Conservation (phyloP, 2,329 filamentous ascomycete species). For the Elsinoe ampelina region DNA sequence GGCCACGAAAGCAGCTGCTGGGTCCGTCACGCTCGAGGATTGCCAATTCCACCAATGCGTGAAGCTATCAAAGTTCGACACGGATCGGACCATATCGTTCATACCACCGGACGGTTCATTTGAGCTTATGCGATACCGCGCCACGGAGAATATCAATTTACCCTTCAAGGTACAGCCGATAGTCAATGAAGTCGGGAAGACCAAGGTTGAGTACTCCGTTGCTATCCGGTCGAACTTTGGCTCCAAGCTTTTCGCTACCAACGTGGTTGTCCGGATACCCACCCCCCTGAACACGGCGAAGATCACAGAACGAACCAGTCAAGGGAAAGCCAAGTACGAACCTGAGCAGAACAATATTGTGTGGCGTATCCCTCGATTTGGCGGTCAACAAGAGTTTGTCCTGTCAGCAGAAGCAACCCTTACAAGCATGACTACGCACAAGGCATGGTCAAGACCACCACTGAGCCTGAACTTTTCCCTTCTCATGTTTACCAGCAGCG, state of each 20-base stretch:
- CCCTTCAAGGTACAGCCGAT: constrained; percentile 99
- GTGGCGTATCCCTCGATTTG: constrained; percentile 98
- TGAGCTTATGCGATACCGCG: constrained; percentile 96
- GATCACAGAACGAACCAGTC: constrained; percentile 84
- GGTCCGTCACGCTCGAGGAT: constrained; percentile 91
- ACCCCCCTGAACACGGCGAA: constrained; percentile 93
- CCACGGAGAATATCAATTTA: constrained; percentile 95
- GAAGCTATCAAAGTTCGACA: constrained; percentile 92
- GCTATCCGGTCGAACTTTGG: constrained; percentile 96
- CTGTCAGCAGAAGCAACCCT: constrained; percentile 86
- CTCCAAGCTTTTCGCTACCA: constrained; percentile 91
- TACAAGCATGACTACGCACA: constrained; percentile 96
- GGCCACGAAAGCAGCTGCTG: constrained; percentile 88
- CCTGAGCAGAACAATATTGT: constrained; percentile 96
- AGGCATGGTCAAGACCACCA: constrained; percentile 90
- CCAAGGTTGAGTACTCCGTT: constrained; percentile 97
- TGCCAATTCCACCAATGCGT: constrained; percentile 99
- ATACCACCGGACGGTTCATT: constrained; percentile 96
- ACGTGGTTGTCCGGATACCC: constrained; percentile 87
- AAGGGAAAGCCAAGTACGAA: constrained; percentile 97
- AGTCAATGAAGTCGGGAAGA: constrained; percentile 92
- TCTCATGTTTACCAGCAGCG: constrained; percentile 96
- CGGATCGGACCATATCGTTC: constrained; percentile 92
- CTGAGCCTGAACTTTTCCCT: constrained; percentile 86
- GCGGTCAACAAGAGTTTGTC: constrained; percentile 93